These are phyloP conservation scores for Ophiocordyceps robertsii DNA, from an alignment of 2,329 filamentous ascomycete genomes.

Conservation along the genomic window DNA sequence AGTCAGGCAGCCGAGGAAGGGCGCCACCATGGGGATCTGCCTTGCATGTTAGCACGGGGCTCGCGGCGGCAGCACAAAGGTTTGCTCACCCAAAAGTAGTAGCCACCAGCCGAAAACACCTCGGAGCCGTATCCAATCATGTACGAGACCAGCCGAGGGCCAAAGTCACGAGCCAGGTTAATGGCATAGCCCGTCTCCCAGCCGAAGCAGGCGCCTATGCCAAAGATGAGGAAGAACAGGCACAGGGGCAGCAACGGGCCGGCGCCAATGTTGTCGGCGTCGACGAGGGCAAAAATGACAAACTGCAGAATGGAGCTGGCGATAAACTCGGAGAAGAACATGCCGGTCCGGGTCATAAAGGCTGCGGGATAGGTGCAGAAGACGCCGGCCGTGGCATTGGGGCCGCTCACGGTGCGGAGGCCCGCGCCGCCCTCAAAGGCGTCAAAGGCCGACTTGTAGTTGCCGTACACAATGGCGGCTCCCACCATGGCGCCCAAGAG, in stretches of 20 bases:
- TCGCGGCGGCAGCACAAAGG: neutral
- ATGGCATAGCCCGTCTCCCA: slow-evolving; percentile 70
- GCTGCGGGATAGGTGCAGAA: slow-evolving; percentile 60
- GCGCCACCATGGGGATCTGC: slow-evolving; percentile 58
- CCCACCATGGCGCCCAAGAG: slow-evolving; percentile 53
- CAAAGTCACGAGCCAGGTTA: slow-evolving; percentile 60
- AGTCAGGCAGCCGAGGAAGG: slow-evolving; percentile 49
- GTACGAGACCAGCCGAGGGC: slow-evolving; percentile 52
- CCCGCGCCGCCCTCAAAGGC: slow-evolving; percentile 44
- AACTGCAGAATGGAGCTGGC: slow-evolving; percentile 57
- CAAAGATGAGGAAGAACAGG: slow-evolving; percentile 61
- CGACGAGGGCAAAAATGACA: slow-evolving; percentile 56
- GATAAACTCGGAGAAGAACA: slow-evolving; percentile 62
- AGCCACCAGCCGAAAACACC: slow-evolving; percentile 53
- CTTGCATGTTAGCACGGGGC: neutral
- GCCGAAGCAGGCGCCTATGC: slow-evolving; percentile 59
- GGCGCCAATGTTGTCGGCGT: slow-evolving; percentile 41
- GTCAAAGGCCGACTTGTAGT: slow-evolving; percentile 53
- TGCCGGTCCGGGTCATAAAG: slow-evolving; percentile 51
- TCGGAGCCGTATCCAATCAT: slow-evolving; percentile 54
- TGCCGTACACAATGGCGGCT: slow-evolving; percentile 45
- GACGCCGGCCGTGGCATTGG: slow-evolving; percentile 52
- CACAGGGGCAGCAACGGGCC: slow-evolving; percentile 42
- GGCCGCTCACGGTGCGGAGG: slow-evolving; percentile 45
- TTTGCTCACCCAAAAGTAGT: slow-evolving; percentile 56